These are phyloP conservation scores for Claviceps sp. DNA, from an alignment of 2,329 filamentous ascomycete species.

Conservation along the genomic window DNA sequence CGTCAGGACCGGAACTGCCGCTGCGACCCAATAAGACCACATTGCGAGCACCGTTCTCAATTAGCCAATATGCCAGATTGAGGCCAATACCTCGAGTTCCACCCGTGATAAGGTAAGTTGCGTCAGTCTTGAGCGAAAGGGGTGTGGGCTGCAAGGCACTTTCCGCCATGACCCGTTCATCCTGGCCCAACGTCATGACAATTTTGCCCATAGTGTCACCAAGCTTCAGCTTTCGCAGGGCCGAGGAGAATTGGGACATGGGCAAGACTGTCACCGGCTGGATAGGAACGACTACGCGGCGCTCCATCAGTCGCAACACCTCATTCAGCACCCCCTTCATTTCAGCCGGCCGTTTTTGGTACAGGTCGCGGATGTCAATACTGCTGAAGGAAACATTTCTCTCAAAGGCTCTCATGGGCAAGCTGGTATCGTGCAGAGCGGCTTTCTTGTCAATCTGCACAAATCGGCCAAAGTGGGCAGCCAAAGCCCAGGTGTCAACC, in stretches of 20 bases:
- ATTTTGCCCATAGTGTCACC: slow-evolving; percentile 29
- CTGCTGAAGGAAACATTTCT: slow-evolving; percentile 26
- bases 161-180: slow-evolving; percentile 6
- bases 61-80: slow-evolving; percentile 3
- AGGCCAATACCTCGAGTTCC: slow-evolving; percentile 4
- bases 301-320: slow-evolving; percentile 5
- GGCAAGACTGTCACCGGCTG: slow-evolving; percentile 7
- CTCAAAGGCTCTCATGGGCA: slow-evolving; percentile 23
- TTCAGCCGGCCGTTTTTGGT: slow-evolving; percentile 6
- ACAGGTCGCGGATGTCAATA: slow-evolving; percentile 21
- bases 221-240: slow-evolving; percentile 26
- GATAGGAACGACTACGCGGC: slow-evolving; percentile 2
- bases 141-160: slow-evolving; percentile 1
- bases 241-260: slow-evolving; percentile 19
- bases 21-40: slow-evolving; percentile 2
- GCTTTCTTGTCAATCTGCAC: slow-evolving; percentile 25
- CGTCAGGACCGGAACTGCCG: slow-evolving; percentile 4
- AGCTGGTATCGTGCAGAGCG: slow-evolving; percentile 18
- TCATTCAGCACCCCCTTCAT: slow-evolving; percentile 5
- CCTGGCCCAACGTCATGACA: slow-evolving; percentile 15
- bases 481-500: slow-evolving; percentile 13
- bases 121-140: slow-evolving; percentile 1
- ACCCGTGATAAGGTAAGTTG: slow-evolving; percentile 5
- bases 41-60: slow-evolving; percentile 3
- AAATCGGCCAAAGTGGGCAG: slow-evolving; percentile 18